Conservation (phyloP, 129 eudicot genomes). For the Escallonia rubra region DNA sequence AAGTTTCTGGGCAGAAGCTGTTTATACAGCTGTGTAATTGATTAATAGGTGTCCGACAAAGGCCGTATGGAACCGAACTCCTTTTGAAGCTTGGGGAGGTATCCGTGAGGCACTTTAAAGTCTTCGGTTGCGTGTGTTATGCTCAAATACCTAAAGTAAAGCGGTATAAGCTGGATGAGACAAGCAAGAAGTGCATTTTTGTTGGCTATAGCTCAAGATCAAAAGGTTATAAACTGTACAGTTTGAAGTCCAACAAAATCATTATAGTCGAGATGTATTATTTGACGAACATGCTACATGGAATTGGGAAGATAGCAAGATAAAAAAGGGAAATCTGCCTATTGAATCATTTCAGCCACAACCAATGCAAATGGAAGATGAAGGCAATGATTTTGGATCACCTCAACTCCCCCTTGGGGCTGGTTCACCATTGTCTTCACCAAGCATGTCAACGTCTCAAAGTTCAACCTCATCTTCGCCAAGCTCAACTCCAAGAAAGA, state of each 20-base stretch:
- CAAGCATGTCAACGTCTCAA: not conserved
- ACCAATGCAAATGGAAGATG: not conserved
- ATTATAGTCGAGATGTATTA: not conserved
- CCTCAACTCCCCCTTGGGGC: not conserved
- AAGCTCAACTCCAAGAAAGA: not conserved
- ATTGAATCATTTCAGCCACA: not conserved
- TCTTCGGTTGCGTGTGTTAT: too few relatives aligned
- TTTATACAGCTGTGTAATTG: not conserved
- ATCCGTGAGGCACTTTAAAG: conserved; percentile 10
- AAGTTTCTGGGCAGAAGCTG: conserved; percentile 5
- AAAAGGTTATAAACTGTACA: too few relatives aligned
- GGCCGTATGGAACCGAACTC: not conserved
- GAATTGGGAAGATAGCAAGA: not conserved
- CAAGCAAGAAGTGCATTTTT: not conserved
- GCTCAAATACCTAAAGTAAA: not conserved
- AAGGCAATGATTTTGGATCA: not conserved
- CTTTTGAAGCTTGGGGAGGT: conserved; percentile 7
- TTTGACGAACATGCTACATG: not conserved
- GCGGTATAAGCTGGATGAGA: conserved; percentile 3
- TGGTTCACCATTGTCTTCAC: not conserved
- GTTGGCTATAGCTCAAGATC: conserved; percentile 5
- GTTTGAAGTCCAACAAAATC: too few relatives aligned
- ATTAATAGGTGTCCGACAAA: conserved; percentile 7
- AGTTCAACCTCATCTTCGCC: not conserved
- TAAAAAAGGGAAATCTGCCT: not conserved